Evolutionary conservation across 176 grass and related monocot species (phyloP), one percentile per base, ranked within the genome.

Genomic region (Triticum turgidum): DNA sequence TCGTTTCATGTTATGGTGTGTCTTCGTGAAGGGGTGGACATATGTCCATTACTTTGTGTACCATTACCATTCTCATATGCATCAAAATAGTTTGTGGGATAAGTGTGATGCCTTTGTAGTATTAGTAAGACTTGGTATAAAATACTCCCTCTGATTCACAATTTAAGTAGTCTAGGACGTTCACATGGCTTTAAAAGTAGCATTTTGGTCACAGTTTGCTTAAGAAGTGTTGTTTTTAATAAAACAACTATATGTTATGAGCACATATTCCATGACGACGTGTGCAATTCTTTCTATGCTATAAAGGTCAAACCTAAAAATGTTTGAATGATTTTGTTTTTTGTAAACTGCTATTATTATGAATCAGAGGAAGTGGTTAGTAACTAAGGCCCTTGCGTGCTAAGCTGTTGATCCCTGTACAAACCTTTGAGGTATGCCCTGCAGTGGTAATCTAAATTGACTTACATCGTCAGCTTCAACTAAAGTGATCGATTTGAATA

Each of bases 71-170:
- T 34, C 11, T 58, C 69, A 29, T 75, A 29, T 75, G 47, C 29
- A 86, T 76, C 18, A 87, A 61, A 70, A 6, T 80, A 42, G 11
- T 33, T 20, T 69, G 13, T 65, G 29, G 32, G 65, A n/a, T 25
- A 20, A 74, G 32, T 65, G 35, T 45, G 82, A 29, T 59, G 59
- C 41, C 68, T 80, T 75, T 15, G 11, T 88, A 59, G 61, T 54
- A 64, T 65, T 44, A 22, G 20, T 34, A 54, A 56, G 84, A 73
- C 29, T 37, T 29, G 51, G 63, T 83, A 27, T 39, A 70, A 17
- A 83, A 15, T 21, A 78, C 34, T 11, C 44, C 73, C 41, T 75
- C 73, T 76, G 44, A 30, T 76, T 52, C 13, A 52, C 7, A 32
- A 30, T 75, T 30, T 51, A 74, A 51, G 42, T 30, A 75, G 24